Conservation (phyloP, 176 grass and related monocot genomes). For the Oryza brachyantha region DNA sequence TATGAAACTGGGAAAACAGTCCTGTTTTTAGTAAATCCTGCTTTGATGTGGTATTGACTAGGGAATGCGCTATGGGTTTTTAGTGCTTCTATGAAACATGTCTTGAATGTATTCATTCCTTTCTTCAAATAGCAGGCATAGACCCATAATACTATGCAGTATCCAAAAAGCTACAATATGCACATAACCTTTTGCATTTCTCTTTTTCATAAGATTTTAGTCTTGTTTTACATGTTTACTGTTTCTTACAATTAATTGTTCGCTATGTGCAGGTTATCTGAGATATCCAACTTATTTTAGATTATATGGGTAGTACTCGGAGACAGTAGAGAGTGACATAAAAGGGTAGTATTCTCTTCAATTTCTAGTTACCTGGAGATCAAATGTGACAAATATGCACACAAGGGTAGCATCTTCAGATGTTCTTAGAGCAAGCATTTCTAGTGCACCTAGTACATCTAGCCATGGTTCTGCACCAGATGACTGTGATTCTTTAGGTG, state of each 20-base stretch:
- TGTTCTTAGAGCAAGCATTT: conserved; percentile 90
- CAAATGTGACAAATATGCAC: conserved; percentile 80
- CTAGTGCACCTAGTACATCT: conserved; percentile 92
- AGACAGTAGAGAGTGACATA: neutral
- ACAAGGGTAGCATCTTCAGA: conserved; percentile 65
- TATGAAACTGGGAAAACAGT: neutral
- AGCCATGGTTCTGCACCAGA: conserved; percentile 95
- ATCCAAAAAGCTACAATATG: neutral
- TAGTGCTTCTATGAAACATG: neutral
- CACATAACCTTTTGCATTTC: neutral
- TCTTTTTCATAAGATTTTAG: neutral
- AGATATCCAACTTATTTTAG: neutral
- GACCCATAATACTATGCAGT: neutral
- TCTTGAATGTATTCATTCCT: neutral
- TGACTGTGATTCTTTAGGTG: conserved; percentile 81
- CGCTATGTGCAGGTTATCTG: conserved; percentile 25
- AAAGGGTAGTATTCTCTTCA: neutral
- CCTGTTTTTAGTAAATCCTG: neutral
- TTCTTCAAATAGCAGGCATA: neutral
- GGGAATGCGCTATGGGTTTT: neutral
- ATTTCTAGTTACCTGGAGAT: conserved; percentile 26
- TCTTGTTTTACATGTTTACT: neutral
- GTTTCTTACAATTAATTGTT: neutral
- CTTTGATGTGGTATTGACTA: neutral
- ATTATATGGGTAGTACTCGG: neutral